Evolutionary conservation across 1,284 basidiomycete genomes (phyloP), one percentile per base, ranked within the genome.

Genomic region (Fomitopsis betulina): DNA sequence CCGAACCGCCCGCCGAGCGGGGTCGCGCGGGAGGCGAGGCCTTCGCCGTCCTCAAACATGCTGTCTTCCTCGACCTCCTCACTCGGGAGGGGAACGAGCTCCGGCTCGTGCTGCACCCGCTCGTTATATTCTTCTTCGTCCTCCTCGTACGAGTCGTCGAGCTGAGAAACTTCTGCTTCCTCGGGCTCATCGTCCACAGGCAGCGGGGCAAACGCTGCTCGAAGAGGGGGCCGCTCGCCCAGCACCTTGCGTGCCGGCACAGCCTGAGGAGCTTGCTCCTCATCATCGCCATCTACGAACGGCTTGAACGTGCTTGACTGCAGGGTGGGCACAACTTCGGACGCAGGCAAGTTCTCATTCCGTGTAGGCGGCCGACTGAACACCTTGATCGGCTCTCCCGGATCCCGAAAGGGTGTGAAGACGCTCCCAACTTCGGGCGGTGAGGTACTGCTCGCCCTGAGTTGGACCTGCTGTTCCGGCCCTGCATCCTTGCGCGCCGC

Each of bases 1-100:
- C 89, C 90, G 65, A 90, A 86, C 51, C 90, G 83, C 12, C 88
- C 86, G 25, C 88, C 87, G 58, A 89, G 76, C 19, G 87, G 87
- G 9, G 79, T 76, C 5, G 78, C 76, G 50, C 75, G 77, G 58
- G 75, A 75, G 15, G 70, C 75, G 39, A 79, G 77, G 5, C 78
- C 75, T 9, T 79, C 73, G 27, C 75, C 75, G 17, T 67, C 67
- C 13, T 66, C 67, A 35, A 63, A 64, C 56, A 58, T 53, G 43
- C 57, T 62, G 35, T 62, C 55, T 7, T 65, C 64, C 27, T 67
- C 66, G 12, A 60, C 67, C n/a, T 64, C 63, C 7, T 60, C 21
- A 27, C 47, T 55, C n/a, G 64, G 61, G 17, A 47, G 55, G 9
- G 53, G 21, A 13, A 60, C 56, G 21, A 35, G 35, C 33, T 58